Evolutionary conservation across 1,284 basidiomycete genomes (phyloP), one percentile per base, ranked within the genome.

Genomic region (Cystobasidium pallidum): DNA sequence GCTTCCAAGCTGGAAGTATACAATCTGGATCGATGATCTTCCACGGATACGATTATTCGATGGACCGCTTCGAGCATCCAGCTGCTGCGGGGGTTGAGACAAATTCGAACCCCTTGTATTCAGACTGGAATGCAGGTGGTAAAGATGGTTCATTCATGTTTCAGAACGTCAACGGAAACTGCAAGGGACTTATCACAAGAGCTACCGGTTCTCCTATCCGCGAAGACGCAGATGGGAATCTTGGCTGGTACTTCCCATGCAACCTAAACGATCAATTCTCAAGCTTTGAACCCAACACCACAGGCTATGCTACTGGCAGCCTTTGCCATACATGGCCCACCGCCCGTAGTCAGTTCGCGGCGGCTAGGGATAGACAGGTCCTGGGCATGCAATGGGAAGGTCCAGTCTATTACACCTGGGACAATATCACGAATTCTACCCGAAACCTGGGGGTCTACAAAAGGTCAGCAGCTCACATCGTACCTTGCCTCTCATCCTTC

Each of bases 101-200:
- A 78, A 92, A 92, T 58, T 86, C 87, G 8, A 96, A 94, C 81
- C 94, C 94, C 8, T 84, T 97, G 11, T 89, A 91, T 77, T 88
- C 89, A 62, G 83, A 84, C 2, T 97, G 89, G 87, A 84, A 86
- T 75, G 86, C 91, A 0, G 89, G 88, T 6, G 90, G 91, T 43
- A 91, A 89, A 80, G 96, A 98, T 78, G 89, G 90, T 21, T 92
- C 89, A 51, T 94, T 99, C 83, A 81, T 99, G 79, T 99, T 99
- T 84, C 95, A 99, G 83, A 91, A 88, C 64, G 88, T 90, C 75
- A 94, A 94, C 80, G 83, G 89, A 77, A 85, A 89, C 72, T 99
- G 95, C 80, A 81, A 86, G 24, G 86, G 86, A 28, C 78, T 92
- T 78, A 89, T 99, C 78, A 89, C 86, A 15, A 87, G 88, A 72